phyloP scores from a whole-genome alignment of 139 green algal genomes.

The Nannochloris sp. region DNA sequence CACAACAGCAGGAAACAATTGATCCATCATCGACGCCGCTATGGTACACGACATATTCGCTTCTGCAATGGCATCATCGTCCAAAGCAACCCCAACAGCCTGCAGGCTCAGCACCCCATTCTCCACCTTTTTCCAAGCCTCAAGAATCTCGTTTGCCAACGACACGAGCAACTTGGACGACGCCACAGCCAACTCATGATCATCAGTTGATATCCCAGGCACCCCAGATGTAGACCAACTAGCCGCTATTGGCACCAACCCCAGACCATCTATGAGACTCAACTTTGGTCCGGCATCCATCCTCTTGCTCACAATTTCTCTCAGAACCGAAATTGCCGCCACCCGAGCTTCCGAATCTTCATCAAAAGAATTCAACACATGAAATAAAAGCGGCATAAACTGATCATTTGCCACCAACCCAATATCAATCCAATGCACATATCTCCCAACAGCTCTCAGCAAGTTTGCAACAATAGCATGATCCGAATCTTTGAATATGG shows the following conservation, averaged over 20 bases:
- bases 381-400: conserved; percentile 65
- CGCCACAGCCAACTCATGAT: conserved; percentile 53
- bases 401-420: conserved; percentile 73
- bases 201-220: conserved; percentile 27
- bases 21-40: conserved; percentile 31
- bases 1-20: conserved; percentile 44
- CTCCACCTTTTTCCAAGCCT: conserved; percentile 74
- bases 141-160: conserved; percentile 71
- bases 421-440: conserved; percentile 94
- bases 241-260: conserved; percentile 43
- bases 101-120: conserved; percentile 66
- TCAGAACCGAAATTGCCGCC: conserved; percentile 62
- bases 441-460: conserved; percentile 58
- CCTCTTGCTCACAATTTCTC: conserved; percentile 72
- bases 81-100: conserved; percentile 55
- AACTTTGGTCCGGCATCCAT: conserved; percentile 81
- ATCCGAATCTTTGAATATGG: conserved; percentile 29
- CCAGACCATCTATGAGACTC: conserved; percentile 57
- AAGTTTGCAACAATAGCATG: conserved; percentile 51
- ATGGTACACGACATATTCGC: conserved; percentile 25
- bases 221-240: conserved; percentile 38
- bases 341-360: conserved; percentile 2
- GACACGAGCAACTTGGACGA: conserved; percentile 61
- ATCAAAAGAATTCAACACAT: conserved; percentile 28
- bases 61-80: conserved; percentile 48